Evolutionary conservation across 441 rosid species (phyloP), one percentile per base, ranked within the genome.

Genomic region (Aquilaria agallochum): DNA sequence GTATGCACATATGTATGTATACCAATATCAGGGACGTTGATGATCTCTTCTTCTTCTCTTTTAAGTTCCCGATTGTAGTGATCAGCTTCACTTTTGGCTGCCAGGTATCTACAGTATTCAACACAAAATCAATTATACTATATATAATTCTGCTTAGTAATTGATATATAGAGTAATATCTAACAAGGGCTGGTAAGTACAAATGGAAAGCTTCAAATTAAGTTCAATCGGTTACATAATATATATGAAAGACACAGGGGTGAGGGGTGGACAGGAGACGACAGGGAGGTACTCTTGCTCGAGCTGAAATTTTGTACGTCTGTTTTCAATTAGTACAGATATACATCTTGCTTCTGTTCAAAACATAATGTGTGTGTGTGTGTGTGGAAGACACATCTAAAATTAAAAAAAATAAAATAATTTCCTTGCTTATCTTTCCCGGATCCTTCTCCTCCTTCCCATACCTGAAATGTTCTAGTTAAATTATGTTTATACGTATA

Each of bases 51-150:
- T 58, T 84, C 71, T 62, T 92, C 96, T 64, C 97, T 80, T 66
- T 71, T 84, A 57, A 88, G 65, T 59, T 92, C 97, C 54, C 80
- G 80, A 0, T 59, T 70, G 49, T 90, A 90, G 67, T 90, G 89
- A 76, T 92, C 98, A 3, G 87, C 86, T 82, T 92, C 98, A 11
- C 97, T 82, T 72, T 86, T 86, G 0, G 97, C 96, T 9, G 97
- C 95, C 15, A 90, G 76, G 58, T 90, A 90, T 79, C 98, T 92
- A 64, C 13, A 33, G 27, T 2, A 51, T 13, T 9, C n/a, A 51
- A 51, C 6, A 51, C 6, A 51, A 2, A 51, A 10, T 5, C 31
- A 12, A 2, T 20, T 3, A 4, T 3, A 4, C 1, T 15, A 52
- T 5, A 52, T 12, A 52, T 12, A 14, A 20, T 20, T 20, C 27